Percentiles rank a stretch among this genome's conserved stretches.
Evolutionary conservation across 345 rosid genomes (phyloP).

Genomic region (Carallia pectinifolia): DNA sequence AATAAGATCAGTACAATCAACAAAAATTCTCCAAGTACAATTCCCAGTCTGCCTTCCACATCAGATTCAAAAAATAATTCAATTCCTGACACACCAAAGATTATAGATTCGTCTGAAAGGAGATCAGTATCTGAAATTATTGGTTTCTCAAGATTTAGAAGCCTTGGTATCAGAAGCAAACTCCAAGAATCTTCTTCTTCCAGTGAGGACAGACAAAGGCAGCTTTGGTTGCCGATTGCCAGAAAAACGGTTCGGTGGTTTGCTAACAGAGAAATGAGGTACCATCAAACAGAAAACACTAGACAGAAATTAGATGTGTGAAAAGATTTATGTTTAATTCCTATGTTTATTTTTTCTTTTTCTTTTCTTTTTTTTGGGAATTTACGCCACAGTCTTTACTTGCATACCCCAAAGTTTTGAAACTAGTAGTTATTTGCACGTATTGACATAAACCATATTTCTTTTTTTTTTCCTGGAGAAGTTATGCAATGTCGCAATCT

Average conservation of each 20-base stretch:
- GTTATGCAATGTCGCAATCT: too few species aligned
- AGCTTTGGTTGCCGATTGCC: slow-evolving; percentile 76
- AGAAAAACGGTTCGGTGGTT: slow-evolving; percentile 74
- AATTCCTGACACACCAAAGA: slow-evolving; percentile 23
- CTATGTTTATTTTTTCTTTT: neutral
- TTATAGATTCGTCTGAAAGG: slow-evolving; percentile 37
- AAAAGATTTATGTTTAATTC: neutral
- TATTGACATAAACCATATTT: too few species aligned
- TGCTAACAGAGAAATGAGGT: slow-evolving; percentile 56
- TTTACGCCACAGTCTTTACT: neutral
- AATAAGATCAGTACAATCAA: slow-evolving; percentile 35
- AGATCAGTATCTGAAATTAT: slow-evolving; percentile 81
- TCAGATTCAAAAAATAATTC: slow-evolving; percentile 19
- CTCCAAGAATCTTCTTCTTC: slow-evolving; percentile 19
- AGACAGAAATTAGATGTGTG: slow-evolving; percentile 37
- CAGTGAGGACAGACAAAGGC: slow-evolving; percentile 42
- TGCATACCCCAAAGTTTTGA: neutral
- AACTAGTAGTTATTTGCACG: neutral
- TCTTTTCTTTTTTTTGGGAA: neutral
- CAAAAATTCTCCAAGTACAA: slow-evolving; percentile 16
- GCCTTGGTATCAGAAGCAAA: slow-evolving; percentile 23
- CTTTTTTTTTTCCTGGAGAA: too few species aligned
- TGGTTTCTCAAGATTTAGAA: slow-evolving; percentile 51
- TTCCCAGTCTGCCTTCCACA: slow-evolving; percentile 20
- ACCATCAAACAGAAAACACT: slow-evolving; percentile 26